These are phyloP conservation scores for Scutellaria galericulata DNA, from an alignment of 257 asterid species.

Conservation along the genomic window DNA sequence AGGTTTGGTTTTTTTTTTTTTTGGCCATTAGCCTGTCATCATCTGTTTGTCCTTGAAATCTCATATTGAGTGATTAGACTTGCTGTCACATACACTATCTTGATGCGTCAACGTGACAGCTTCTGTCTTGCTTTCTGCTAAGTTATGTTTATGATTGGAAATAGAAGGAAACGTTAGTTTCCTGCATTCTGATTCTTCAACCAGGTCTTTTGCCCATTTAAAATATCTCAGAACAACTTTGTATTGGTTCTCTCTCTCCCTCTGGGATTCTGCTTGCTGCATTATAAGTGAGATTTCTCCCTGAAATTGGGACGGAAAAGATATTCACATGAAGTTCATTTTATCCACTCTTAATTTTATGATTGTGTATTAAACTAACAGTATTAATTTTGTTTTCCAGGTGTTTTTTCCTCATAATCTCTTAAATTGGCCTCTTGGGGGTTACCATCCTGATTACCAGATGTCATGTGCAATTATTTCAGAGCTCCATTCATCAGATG, in stretches of 20 bases:
- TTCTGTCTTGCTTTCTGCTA: constrained; percentile 4
- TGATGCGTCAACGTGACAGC: neutral
- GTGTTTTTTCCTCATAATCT: constrained; percentile 36
- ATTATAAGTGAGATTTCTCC: neutral
- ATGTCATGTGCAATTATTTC: constrained; percentile 44
- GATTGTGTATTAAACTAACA: constrained; percentile 1
- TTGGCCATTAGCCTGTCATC: too few relatives aligned
- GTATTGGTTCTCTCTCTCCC: neutral
- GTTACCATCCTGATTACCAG: constrained; percentile 37
- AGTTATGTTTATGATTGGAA: constrained; percentile 7
- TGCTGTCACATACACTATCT: neutral
- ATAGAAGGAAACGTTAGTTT: neutral
- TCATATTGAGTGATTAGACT: neutral
- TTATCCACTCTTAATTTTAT: constrained; percentile 17
- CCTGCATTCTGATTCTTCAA: constrained; percentile 11
- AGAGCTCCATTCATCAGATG: constrained; percentile 47
- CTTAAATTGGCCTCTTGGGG: constrained; percentile 35
- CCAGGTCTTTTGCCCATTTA: neutral
- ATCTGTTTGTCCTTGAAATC: neutral
- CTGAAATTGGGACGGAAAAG: neutral
- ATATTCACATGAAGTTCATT: neutral
- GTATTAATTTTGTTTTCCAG: constrained; percentile 34
- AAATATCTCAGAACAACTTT: neutral
- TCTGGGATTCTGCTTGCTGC: neutral
- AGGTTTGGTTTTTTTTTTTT: too few relatives aligned